Evolutionary conservation across 352 stramenopile genomes (phyloP).

Genomic region (Globisporangium rhizosaccharum): DNA sequence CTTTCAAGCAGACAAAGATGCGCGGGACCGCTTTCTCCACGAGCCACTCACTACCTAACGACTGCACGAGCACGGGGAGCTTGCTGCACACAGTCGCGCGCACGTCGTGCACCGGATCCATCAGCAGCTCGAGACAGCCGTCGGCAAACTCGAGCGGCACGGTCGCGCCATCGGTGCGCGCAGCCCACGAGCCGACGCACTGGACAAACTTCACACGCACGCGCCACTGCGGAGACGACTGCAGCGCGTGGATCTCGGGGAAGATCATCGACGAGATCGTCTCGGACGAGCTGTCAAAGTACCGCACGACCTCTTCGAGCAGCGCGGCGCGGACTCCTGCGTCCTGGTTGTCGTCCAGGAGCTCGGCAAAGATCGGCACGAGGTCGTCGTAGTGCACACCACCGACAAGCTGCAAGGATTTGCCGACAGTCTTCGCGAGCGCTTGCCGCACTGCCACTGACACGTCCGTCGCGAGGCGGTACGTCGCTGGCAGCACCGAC

Average conservation of each 20-base stretch:
- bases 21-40: conserved; percentile 56
- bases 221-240: conserved; percentile 69
- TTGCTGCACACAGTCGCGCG: conserved; percentile 56
- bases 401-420: conserved; percentile 63
- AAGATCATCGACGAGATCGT: conserved; percentile 67
- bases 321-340: conserved; percentile 70
- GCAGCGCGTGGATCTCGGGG: conserved; percentile 58
- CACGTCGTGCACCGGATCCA: conserved; percentile 70
- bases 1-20: conserved; percentile 57
- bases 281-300: conserved; percentile 65
- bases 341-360: conserved; percentile 79
- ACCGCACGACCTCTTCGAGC: conserved; percentile 75
- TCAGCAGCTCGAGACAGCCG: conserved; percentile 59
- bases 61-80: conserved; percentile 56
- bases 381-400: conserved; percentile 73
- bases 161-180: conserved; percentile 47
- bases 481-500: conserved; percentile 74
- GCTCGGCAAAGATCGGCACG: conserved; percentile 78
- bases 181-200: conserved; percentile 76
- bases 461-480: conserved; percentile 68
- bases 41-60: conserved; percentile 76
- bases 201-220: conserved; percentile 84
- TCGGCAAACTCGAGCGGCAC: conserved; percentile 69
- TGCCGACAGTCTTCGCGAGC: conserved; percentile 70
- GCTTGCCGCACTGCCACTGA: conserved; percentile 71